phyloP scores from a whole-genome alignment of 441 rosid genomes.

The Populus hybrid region DNA sequence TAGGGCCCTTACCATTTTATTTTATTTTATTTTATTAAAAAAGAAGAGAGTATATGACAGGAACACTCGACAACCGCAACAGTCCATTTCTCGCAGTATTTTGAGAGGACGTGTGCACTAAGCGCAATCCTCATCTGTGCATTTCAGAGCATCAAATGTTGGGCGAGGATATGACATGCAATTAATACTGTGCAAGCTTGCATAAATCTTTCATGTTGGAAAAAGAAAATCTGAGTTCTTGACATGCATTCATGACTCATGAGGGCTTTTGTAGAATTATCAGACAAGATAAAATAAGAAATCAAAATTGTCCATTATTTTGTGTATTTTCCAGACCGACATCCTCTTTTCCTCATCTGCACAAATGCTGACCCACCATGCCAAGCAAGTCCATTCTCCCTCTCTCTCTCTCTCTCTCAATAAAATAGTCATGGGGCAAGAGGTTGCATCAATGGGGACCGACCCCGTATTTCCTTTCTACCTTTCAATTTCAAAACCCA shows the following conservation, averaged over 20 bases:
- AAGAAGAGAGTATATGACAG: not conserved
- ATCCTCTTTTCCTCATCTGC: not conserved
- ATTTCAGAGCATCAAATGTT: not conserved
- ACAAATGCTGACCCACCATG: not conserved
- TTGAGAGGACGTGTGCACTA: too few relatives aligned
- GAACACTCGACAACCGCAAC: not conserved
- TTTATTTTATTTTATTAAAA: too few relatives aligned
- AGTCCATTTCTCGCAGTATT: not conserved
- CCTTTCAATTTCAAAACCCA: not conserved
- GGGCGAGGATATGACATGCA: not conserved
- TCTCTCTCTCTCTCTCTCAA: not conserved
- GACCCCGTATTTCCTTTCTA: not conserved
- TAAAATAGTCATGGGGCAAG: not conserved
- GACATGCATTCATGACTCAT: not conserved
- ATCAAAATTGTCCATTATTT: not conserved
- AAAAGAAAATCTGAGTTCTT: not conserved
- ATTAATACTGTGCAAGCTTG: not conserved
- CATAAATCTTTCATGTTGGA: not conserved
- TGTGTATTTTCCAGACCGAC: not conserved
- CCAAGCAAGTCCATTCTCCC: not conserved
- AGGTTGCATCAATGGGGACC: not conserved
- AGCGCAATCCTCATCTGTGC: not conserved
- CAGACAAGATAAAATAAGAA: not conserved
- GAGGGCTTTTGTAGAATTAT: not conserved
- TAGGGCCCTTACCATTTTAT: not conserved